A percentile compares a stretch with the other conserved stretches of the same genome.
These are phyloP conservation scores for Bjerkandera adusta DNA, from an alignment of 1,284 basidiomycete species.

Conservation along the genomic window DNA sequence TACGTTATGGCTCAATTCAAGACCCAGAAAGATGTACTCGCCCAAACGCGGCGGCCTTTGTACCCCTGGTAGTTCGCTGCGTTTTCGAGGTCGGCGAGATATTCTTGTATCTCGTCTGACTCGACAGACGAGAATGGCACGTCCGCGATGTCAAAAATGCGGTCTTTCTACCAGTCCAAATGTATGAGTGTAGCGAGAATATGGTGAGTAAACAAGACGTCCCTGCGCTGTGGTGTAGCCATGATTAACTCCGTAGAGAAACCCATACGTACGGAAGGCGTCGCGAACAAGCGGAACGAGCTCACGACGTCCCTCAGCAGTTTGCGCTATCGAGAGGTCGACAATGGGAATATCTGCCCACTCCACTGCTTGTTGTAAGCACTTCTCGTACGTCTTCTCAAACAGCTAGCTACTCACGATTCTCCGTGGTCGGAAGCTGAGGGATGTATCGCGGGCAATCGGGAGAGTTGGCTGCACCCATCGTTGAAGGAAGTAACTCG, in stretches of 20 bases:
- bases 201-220: slow-evolving; percentile 1
- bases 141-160: slow-evolving; percentile 62
- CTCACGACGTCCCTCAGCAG: slow-evolving; percentile 41
- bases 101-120: slow-evolving; percentile 54
- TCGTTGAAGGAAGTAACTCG: too few species aligned
- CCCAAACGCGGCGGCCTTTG: slow-evolving; percentile 54
- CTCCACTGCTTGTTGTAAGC: slow-evolving; percentile 43
- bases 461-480: too few species aligned
- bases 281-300: slow-evolving; percentile 44
- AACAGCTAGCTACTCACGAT: slow-evolving; percentile 16
- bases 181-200: not conserved
- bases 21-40: too few species aligned
- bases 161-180: slow-evolving; percentile 32
- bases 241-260: slow-evolving; percentile 64
- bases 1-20: too few species aligned
- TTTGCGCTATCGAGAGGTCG: slow-evolving; percentile 56
- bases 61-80: slow-evolving; percentile 59
- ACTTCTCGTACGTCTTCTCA: not conserved
- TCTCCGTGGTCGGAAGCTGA: slow-evolving; percentile 23
- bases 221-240: slow-evolving; percentile 49
- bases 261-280: slow-evolving; percentile 61
- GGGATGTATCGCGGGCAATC: slow-evolving; percentile 25
- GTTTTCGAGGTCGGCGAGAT: slow-evolving; percentile 44
- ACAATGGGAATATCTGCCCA: slow-evolving; percentile 68
- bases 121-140: slow-evolving; percentile 50